A percentile compares a stretch with the other conserved stretches of the same genome.
Evolutionary conservation across 441 rosid species (phyloP).

Genomic region (Theobroma grandiflorum): DNA sequence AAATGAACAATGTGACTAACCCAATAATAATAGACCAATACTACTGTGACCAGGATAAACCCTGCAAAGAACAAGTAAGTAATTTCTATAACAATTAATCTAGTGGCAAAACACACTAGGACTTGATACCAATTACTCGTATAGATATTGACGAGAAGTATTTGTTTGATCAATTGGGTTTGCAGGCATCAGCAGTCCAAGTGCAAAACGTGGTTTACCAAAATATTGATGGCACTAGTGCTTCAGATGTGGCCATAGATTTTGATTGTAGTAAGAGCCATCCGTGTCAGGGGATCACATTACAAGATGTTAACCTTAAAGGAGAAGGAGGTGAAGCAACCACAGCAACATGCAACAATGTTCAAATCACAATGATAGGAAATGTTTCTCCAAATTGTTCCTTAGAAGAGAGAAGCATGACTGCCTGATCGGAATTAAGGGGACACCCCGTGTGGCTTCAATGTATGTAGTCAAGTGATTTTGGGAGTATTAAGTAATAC

Average conservation of each 20-base stretch:
- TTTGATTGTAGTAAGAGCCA: constrained; percentile 61
- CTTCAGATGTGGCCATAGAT: constrained; percentile 57
- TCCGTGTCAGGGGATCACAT: constrained; percentile 60
- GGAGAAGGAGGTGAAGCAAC: constrained; percentile 33
- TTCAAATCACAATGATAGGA: constrained; percentile 40
- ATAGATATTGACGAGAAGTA: background rate
- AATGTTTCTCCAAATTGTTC: constrained; percentile 60
- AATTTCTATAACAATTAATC: background rate
- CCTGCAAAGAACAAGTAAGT: constrained; percentile 74
- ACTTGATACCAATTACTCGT: background rate
- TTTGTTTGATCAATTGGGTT: background rate
- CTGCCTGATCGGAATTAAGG: background rate
- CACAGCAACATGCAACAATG: constrained; percentile 61
- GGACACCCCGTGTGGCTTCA: background rate
- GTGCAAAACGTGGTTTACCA: constrained; percentile 63
- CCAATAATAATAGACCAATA: constrained; percentile 87
- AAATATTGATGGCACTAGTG: constrained; percentile 70
- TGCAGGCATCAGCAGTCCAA: constrained; percentile 67
- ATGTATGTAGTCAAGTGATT: background rate
- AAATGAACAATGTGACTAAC: constrained; percentile 69
- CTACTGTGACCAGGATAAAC: constrained; percentile 70
- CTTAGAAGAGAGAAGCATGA: background rate
- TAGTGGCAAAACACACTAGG: background rate
- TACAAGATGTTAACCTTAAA: constrained; percentile 47
- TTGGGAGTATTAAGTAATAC: background rate